Evolutionary conservation across 2,329 filamentous ascomycete species (phyloP).

Genomic region (Pseudofabraea citricarpa): DNA sequence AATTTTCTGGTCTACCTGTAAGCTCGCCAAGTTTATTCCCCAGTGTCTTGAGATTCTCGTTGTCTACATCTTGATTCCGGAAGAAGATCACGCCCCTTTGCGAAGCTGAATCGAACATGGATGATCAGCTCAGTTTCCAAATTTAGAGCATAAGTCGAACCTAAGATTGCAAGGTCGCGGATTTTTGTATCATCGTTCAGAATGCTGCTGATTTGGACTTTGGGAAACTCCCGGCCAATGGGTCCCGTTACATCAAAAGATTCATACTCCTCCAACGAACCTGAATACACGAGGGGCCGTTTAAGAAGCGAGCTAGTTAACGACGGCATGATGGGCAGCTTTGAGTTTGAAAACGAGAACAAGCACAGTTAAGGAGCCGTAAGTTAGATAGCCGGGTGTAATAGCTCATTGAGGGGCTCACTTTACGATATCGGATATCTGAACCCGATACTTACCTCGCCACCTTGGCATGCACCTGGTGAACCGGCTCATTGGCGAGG

Average conservation of each 20-base stretch:
- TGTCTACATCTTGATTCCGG: slow-evolving; percentile 43
- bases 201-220: slow-evolving; percentile 31
- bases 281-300: slow-evolving; percentile 24
- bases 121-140: neutral
- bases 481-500: too few species aligned
- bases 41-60: slow-evolving; percentile 47
- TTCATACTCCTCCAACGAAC: slow-evolving; percentile 21
- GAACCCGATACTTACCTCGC: too few species aligned
- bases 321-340: too few species aligned
- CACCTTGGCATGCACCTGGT: too few species aligned
- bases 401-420: too few species aligned
- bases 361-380: too few species aligned
- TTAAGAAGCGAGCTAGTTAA: too few species aligned
- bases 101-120: slow-evolving; percentile 34
- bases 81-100: slow-evolving; percentile 50
- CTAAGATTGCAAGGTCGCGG: slow-evolving; percentile 26
- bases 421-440: too few species aligned
- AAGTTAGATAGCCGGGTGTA: too few species aligned
- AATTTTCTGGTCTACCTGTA: slow-evolving; percentile 40
- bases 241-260: slow-evolving; percentile 31
- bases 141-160: slow-evolving; percentile 8
- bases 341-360: too few species aligned
- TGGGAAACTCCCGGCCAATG: slow-evolving; percentile 36
- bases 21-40: slow-evolving; percentile 42
- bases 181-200: slow-evolving; percentile 27